Base-by-base conservation (phyloP, 2,329 filamentous ascomycete species). In the Neopestalotiopsis sp. region DNA sequence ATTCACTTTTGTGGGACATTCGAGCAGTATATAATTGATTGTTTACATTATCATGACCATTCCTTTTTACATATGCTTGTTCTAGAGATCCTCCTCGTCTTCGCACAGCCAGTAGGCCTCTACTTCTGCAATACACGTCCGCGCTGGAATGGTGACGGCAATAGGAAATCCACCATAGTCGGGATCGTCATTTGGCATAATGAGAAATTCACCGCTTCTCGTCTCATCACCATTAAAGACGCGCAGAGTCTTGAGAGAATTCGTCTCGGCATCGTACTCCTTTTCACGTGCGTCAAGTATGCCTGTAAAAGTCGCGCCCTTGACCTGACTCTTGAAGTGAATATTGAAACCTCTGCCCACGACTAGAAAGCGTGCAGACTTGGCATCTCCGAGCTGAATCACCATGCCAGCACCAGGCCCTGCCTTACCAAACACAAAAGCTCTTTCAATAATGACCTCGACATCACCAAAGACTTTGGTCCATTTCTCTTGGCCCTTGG, bases 101-200 rank as follows among this genome's bases (percentile, higher is more conserved):
- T 68, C 59, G 45, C 66, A 67, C 14, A 68, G 5, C 66, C 59
- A 77, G 71, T 84, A 84, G 0, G 79, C 77, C 57, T 82, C 76
- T 4, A 81, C 75, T 64, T 83, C 79, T 0, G 83, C 83, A 69
- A 87, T 83, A 59, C 79, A 81, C 2, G 86, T 88, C 67, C 81
- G 76, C 0, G 85, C 84, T 1, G 86, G 86, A 40, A 88, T 84
- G 0, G 86, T 88, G 1, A 89, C 82, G 32, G 82, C 82, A 40
- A 88, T 88, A 0, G 86, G 86, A 68, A 88, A 88, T 0, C 84
- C 85, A 1, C 86, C 87, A 73, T 88, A 88, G 70, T 88, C 86
- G 0, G 86, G 86, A 42, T 87, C 80, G 42, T 87, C 84, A 68
- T 83, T 86, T 0, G 85, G 87, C 87, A 89, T 89, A 71, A 88